Base-by-base conservation (phyloP, 768 basidiomycete genomes). In the Mycena alexandri region DNA sequence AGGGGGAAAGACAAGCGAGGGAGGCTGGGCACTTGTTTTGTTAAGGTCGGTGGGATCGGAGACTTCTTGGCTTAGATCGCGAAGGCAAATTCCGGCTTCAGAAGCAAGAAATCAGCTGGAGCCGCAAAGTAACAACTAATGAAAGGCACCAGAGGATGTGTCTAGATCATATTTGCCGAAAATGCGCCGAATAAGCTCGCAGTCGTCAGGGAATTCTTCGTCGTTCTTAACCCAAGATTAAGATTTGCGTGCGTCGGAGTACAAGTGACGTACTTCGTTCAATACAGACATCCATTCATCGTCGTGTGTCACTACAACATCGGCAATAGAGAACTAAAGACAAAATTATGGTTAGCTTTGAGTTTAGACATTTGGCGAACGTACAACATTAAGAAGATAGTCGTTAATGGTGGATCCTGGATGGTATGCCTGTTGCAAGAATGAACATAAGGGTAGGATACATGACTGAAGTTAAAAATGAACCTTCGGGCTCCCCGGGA, bases 1-100 rank as follows among this genome's bases (percentile, higher is more conserved):
- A 34, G 21, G 24, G 38, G 55, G 36, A 24, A 16, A 46, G 55
- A 29, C 63, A 55, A 63, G 63, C 46, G 62, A 61, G 61, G 69
- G 57, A 41, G 64, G 44, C 57, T 36, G 41, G 51, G 21, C 46
- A 61, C 50, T 46, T 46, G 44, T 46, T 46, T 46, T n/a, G 14
- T 46, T 46, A n/a, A n/a, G 44, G 44, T 46, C 44, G 19, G 50
- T 51, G 50, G 50, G 50, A 51, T 19, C 29, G 50, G 50, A 51
- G 17, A 13, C 24, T 51, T 51, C 12, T 51, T 16, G 24, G 53
- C 34, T 55, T 41, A 17, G 21, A 55, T 38, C 53, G 21, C 29
- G 34, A 21, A 55, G 53, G 24, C 53, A 55, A 41, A 22, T 33
- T 17, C 53, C 33, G 10, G n/a, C 38, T 55, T 55, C 33, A 38